phyloP scores from a whole-genome alignment of 768 basidiomycete genomes.

The Boletus sensibilis region DNA sequence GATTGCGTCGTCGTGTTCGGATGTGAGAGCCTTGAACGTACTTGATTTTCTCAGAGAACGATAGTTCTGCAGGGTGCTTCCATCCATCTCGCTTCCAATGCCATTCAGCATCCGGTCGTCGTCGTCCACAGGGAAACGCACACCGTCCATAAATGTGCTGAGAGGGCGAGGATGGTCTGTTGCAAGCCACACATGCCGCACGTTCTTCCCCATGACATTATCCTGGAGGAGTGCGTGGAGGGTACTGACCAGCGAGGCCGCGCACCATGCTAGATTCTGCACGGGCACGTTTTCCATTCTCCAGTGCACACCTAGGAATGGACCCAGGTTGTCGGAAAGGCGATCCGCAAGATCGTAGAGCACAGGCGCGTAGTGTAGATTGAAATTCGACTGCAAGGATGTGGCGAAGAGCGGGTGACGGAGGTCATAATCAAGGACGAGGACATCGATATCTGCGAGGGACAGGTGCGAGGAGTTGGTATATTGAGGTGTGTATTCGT shows the following conservation, averaged over 20 bases:
- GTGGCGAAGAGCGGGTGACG: constrained; percentile 43
- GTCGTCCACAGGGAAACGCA: constrained; percentile 20
- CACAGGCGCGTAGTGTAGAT: constrained; percentile 43
- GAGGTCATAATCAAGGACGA: constrained; percentile 54
- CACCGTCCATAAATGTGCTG: background rate
- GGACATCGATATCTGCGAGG: constrained; percentile 38
- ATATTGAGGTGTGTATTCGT: constrained; percentile 14
- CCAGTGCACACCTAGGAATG: constrained; percentile 57
- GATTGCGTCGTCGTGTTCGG: constrained; percentile 47
- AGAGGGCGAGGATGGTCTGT: constrained; percentile 47
- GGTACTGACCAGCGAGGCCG: constrained; percentile 46
- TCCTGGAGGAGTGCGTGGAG: constrained; percentile 38
- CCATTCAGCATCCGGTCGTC: background rate
- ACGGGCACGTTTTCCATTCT: constrained; percentile 51
- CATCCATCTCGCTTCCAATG: background rate
- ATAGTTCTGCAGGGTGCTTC: background rate
- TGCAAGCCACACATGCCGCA: constrained; percentile 53
- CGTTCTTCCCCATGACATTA: constrained; percentile 24
- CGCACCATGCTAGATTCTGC: constrained; percentile 45
- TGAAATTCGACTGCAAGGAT: background rate
- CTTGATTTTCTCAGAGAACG: constrained; percentile 37
- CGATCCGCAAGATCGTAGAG: constrained; percentile 42
- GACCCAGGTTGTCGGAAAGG: constrained; percentile 34
- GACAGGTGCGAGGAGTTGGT: constrained; percentile 18
- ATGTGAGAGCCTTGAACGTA: constrained; percentile 45